Conservation (phyloP, 305 asterid genomes). For the Fraxinus baroniana region DNA sequence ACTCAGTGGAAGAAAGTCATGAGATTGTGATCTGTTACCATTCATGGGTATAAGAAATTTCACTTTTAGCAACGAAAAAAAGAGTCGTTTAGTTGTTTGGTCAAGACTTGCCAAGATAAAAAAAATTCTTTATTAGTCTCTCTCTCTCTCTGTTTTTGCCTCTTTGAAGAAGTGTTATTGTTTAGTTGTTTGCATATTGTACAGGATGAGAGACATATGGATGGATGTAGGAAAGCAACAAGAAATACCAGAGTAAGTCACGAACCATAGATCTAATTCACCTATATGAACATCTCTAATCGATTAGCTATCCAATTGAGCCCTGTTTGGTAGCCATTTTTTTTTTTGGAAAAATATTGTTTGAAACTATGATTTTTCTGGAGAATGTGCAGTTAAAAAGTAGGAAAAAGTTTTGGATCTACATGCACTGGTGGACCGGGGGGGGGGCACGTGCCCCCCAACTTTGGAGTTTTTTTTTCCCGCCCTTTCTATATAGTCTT, state of each 20-base stretch:
- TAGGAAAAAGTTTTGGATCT: no score
- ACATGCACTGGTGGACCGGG: no score
- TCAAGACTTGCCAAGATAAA: not conserved
- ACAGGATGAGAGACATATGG: conserved; percentile 29
- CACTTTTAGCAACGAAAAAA: not conserved
- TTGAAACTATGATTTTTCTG: no score
- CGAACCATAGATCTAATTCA: not conserved
- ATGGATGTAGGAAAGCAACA: conserved; percentile 28
- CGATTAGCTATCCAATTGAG: not conserved
- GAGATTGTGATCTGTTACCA: conserved; percentile 32
- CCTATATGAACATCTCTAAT: not conserved
- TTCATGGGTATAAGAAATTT: conserved; percentile 25
- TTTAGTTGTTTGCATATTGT: not conserved
- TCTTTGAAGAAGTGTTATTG: no score
- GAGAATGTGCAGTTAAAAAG: no score
- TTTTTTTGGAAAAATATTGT: no score
- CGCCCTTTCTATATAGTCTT: no score
- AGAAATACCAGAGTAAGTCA: conserved; percentile 31
- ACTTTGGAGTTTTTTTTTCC: no score
- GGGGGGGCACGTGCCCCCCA: no score
- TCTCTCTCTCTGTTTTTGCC: no score
- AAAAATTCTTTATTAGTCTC: no score
- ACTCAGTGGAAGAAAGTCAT: conserved; percentile 12
- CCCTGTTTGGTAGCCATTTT: no score
- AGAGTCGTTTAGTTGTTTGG: not conserved